Evolutionary conservation across 768 basidiomycete genomes (phyloP).

Genomic region (Sutorius australiensis): DNA sequence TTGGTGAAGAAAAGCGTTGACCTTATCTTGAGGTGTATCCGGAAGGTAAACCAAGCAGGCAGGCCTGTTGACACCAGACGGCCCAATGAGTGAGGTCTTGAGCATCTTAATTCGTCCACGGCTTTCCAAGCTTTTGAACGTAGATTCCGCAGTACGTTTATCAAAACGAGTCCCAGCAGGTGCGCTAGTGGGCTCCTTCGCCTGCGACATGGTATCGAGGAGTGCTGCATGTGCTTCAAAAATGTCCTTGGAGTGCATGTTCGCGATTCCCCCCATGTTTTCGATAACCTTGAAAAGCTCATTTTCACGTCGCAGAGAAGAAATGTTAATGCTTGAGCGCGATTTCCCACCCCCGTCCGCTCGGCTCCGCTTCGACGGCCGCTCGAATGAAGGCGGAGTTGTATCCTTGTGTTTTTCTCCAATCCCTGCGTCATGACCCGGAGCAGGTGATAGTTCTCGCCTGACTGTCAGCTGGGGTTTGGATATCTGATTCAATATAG

Average conservation of each 20-base stretch:
- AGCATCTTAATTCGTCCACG: conserved; percentile 68
- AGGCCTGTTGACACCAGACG: conserved; percentile 56
- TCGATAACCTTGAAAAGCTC: conserved; percentile 70
- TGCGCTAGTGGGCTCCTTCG: conserved; percentile 68
- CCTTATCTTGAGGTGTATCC: conserved; percentile 44
- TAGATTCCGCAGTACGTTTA: conserved; percentile 62
- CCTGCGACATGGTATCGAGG: conserved; percentile 51
- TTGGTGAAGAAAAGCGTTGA: conserved; percentile 57
- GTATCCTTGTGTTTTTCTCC: conserved; percentile 16
- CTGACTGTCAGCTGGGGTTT: neutral
- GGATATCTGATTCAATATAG: neutral
- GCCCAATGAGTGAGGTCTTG: conserved; percentile 57
- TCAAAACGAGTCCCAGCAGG: conserved; percentile 67
- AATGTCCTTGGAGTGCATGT: conserved; percentile 65
- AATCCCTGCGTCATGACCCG: neutral
- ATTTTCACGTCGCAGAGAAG: conserved; percentile 75
- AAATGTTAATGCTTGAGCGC: conserved; percentile 59
- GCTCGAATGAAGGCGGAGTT: conserved; percentile 1
- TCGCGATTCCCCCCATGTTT: conserved; percentile 61
- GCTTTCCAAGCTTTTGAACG: conserved; percentile 58
- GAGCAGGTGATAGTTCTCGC: neutral
- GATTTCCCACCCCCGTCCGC: conserved; percentile 8
- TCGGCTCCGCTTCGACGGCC: conserved; percentile 24
- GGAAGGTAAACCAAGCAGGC: conserved; percentile 67
- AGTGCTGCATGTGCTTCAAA: conserved; percentile 62